Evolutionary conservation across 164 flowering plant species (phyloP), one percentile per base, ranked within the genome.

Genomic region (Litsea cubeba): DNA sequence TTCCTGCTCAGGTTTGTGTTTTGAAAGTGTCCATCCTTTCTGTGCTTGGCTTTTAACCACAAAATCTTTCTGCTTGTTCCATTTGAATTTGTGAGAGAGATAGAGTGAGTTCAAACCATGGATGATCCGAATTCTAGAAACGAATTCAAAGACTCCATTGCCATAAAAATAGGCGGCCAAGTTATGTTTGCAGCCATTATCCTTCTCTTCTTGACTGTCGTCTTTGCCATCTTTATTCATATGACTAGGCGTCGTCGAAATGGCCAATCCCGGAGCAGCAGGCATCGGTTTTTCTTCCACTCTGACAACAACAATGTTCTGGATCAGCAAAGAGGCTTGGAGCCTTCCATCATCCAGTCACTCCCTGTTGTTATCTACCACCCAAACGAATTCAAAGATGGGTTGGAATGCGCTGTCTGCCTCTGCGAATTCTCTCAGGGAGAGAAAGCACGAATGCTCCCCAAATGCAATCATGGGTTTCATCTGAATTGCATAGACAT

Each of bases 221-320:
- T 88, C 22, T 85, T 95, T 50, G 86, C 91, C 22, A 70, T 88
- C 24, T 74, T 83, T 46, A 90, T 93, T n/a, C 92, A 91, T 76
- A 80, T 95, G 72, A 93, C 93, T 69, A 88, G 82, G 65, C 88
- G 89, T 91, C 77, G 85, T 81, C 85, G 87, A 24, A 65, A 75
- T 17, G 63, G 57, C 68, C 66, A 50, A 24, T 58, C 66, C 30
- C 65, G 64, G 5, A 24, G 69, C 3, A 17, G 62, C 3, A 71
- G 83, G 24, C 87, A 91, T 22, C 88, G 90, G 26, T 81, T 90
- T 46, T 85, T 81, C 62, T 87, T 86, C 70, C 77, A 82, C 3
- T 76, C 87, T 0, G 87, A 79, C 23, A 81, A 81, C 62, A 88
- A 79, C 66, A 71, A 77, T 2, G 72, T 12, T n/a, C 50, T 23